Evolutionary conservation across 1,284 basidiomycete genomes (phyloP).

Genomic region (Trametes sp.): DNA sequence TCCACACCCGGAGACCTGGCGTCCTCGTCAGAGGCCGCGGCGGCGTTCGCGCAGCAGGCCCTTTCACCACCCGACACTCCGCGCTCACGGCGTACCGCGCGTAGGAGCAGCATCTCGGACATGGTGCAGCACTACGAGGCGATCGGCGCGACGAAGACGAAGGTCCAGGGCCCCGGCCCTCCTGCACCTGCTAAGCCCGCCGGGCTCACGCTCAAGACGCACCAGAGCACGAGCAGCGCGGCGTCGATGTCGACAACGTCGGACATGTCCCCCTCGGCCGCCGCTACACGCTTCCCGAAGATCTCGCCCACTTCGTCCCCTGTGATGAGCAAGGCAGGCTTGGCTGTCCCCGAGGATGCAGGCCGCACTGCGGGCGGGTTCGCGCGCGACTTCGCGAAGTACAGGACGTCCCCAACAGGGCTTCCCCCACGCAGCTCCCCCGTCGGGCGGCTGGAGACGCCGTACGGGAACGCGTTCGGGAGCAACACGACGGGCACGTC

Average conservation of each 20-base stretch:
- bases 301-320: constrained; percentile 42
- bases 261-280: constrained; percentile 37
- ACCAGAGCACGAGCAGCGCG: constrained; percentile 32
- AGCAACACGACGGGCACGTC: constrained; percentile 14
- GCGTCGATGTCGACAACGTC: constrained; percentile 16
- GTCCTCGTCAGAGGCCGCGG: constrained; percentile 42
- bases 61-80: constrained; percentile 37
- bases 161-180: constrained; percentile 26
- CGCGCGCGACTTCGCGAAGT: constrained; percentile 33
- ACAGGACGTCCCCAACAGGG: constrained; percentile 39
- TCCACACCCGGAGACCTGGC: constrained; percentile 42
- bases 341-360: constrained; percentile 40
- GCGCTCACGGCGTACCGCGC: constrained; percentile 44
- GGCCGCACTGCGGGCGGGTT: constrained; percentile 30
- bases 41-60: constrained; percentile 50
- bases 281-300: constrained; percentile 42
- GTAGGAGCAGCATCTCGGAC: constrained; percentile 81
- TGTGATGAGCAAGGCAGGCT: constrained; percentile 33
- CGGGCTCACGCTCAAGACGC: constrained; percentile 36
- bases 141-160: constrained; percentile 49
- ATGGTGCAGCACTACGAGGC: constrained; percentile 83
- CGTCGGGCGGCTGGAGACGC: constrained; percentile 31
- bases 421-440: constrained; percentile 36
- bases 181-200: constrained; percentile 43
- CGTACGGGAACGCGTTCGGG: constrained; percentile 18